Percentiles rank a stretch among this genome's conserved stretches.
These are phyloP conservation scores for Pseudopyrenochaeta lycopersici DNA, from an alignment of 2,329 filamentous ascomycete genomes.

Conservation along the genomic window DNA sequence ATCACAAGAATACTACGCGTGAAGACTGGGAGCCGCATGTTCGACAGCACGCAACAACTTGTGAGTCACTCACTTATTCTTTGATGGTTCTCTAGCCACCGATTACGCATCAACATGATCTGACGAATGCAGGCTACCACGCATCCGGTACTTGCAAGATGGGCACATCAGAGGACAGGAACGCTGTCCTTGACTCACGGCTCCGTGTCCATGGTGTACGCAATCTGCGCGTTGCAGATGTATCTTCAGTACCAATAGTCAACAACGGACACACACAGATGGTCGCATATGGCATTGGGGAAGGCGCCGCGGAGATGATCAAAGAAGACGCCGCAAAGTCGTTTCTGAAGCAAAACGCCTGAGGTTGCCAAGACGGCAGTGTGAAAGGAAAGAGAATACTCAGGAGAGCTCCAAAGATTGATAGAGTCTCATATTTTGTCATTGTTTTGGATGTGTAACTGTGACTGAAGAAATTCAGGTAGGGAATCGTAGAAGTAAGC, in stretches of 20 bases:
- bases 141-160: slow-evolving; percentile 69
- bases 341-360: slow-evolving; percentile 15
- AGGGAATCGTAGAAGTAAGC: too few species aligned
- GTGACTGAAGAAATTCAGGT: too few species aligned
- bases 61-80: slow-evolving; percentile 45
- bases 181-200: slow-evolving; percentile 49
- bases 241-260: slow-evolving; percentile 32
- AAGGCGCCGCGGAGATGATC: slow-evolving; percentile 44
- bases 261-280: slow-evolving; percentile 48
- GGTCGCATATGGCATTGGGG: slow-evolving; percentile 46
- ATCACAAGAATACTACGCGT: slow-evolving; percentile 62
- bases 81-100: too few species aligned
- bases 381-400: not conserved
- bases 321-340: slow-evolving; percentile 27
- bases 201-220: slow-evolving; percentile 38
- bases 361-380: slow-evolving; percentile 1
- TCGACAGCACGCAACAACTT: slow-evolving; percentile 67
- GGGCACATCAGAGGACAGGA: slow-evolving; percentile 45
- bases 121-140: slow-evolving; percentile 51
- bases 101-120: too few species aligned
- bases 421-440: too few species aligned
- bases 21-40: slow-evolving; percentile 68
- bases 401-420: not conserved
- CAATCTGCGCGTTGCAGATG: slow-evolving; percentile 39
- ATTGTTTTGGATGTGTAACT: too few species aligned